Evolutionary conservation across 2,329 filamentous ascomycete genomes (phyloP).

Genomic region (Arthrobotrys musiformis): DNA sequence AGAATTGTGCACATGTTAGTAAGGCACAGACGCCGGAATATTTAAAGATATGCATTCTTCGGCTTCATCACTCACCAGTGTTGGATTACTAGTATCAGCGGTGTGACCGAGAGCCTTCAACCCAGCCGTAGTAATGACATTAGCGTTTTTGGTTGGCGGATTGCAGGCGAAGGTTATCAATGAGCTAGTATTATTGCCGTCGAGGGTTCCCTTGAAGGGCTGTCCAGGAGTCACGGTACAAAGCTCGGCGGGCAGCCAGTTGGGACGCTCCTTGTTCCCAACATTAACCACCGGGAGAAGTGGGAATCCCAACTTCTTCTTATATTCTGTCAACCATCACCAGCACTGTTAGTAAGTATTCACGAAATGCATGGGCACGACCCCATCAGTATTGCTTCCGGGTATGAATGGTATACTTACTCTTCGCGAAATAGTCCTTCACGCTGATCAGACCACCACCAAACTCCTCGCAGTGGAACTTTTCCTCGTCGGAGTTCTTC

Average conservation of each 20-base stretch:
- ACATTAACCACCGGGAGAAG: conserved; percentile 74
- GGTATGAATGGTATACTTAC: conserved; percentile 59
- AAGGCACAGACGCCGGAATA: background rate
- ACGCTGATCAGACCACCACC: conserved; percentile 64
- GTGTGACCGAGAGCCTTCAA: conserved; percentile 70
- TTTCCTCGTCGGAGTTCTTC: conserved; percentile 60
- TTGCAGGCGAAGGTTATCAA: conserved; percentile 81
- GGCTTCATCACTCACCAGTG: conserved; percentile 54
- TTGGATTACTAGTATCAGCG: conserved; percentile 62
- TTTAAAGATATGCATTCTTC: background rate
- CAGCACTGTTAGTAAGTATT: background rate
- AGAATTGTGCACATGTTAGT: background rate
- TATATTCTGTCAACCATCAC: conserved; percentile 60
- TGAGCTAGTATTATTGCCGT: conserved; percentile 69
- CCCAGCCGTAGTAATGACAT: conserved; percentile 72
- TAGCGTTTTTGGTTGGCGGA: conserved; percentile 73
- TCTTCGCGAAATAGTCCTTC: conserved; percentile 66
- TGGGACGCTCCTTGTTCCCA: conserved; percentile 65
- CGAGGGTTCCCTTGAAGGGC: conserved; percentile 70
- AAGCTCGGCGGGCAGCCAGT: conserved; percentile 75
- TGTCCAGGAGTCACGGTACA: conserved; percentile 75
- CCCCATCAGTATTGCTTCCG: background rate
- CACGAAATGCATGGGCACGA: background rate
- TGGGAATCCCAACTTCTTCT: conserved; percentile 63
- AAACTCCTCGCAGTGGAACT: conserved; percentile 62